These are phyloP conservation scores for Thalia dealbata DNA, from an alignment of 176 grass and related monocot species.

Conservation along the genomic window DNA sequence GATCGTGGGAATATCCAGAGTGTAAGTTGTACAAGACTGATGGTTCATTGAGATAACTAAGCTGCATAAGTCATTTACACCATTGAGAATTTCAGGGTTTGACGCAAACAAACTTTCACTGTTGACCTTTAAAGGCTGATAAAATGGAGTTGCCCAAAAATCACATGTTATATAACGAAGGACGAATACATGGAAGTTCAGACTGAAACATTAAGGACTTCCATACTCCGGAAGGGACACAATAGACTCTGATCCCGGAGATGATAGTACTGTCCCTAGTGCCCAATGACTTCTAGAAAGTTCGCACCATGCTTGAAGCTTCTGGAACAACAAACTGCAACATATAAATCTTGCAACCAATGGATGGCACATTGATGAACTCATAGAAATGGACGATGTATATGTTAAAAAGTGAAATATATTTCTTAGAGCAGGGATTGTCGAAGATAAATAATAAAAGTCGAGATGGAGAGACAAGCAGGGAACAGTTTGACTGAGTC, in stretches of 20 bases:
- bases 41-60: conserved; percentile 96
- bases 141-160: neutral
- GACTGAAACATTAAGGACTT: conserved; percentile 20
- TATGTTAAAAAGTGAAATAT: neutral
- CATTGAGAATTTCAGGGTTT: conserved; percentile 98
- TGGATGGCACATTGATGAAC: neutral
- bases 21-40: conserved; percentile 93
- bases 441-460: too few relatives aligned
- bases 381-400: neutral
- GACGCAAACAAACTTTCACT: conserved; percentile 71
- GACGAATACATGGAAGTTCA: neutral
- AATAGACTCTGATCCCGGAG: conserved; percentile 59
- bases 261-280: conserved; percentile 67
- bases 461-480: too few relatives aligned
- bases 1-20: conserved; percentile 76
- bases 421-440: neutral
- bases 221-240: conserved; percentile 56
- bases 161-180: neutral
- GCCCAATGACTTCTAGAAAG: conserved; percentile 73
- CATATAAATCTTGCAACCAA: conserved; percentile 13
- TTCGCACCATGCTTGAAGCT: conserved; percentile 68
- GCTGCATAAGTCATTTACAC: conserved; percentile 96
- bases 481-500: too few relatives aligned
- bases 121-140: conserved; percentile 70
- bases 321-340: conserved; percentile 43